Evolutionary conservation across 768 basidiomycete species (phyloP).

Genomic region (Pisolithus orientalis): DNA sequence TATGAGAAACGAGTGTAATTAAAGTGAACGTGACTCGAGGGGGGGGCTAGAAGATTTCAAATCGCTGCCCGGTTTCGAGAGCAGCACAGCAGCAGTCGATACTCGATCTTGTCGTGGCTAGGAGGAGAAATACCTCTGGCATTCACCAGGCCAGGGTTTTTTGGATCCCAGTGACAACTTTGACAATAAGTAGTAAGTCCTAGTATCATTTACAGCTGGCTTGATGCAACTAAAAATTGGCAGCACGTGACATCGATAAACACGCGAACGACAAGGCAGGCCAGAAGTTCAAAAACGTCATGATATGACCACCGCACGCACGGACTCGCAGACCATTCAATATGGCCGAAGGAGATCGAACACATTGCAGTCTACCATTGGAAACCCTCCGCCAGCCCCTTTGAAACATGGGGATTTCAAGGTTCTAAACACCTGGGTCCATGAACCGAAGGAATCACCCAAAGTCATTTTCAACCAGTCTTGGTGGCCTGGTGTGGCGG

Average conservation of each 20-base stretch:
- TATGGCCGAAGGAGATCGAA: conserved; percentile 65
- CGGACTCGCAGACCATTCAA: conserved; percentile 49
- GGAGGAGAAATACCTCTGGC: background rate
- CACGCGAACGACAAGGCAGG: too few species aligned
- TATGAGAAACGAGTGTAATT: conserved; percentile 16
- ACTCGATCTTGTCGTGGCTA: background rate
- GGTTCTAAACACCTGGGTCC: conserved; percentile 67
- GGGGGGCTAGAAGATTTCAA: background rate
- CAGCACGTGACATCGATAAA: too few species aligned
- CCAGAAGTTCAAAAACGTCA: background rate
- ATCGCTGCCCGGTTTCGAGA: background rate
- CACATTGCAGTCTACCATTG: conserved; percentile 62
- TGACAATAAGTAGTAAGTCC: too few species aligned
- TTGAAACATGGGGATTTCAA: conserved; percentile 59
- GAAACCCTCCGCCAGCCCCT: conserved; percentile 38
- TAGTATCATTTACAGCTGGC: too few species aligned
- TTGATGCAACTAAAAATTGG: too few species aligned
- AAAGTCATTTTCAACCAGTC: conserved; percentile 64
- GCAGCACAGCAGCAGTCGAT: conserved; percentile 4
- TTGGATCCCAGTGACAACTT: too few species aligned
- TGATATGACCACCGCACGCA: conserved; percentile 53
- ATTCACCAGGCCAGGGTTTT: too few species aligned
- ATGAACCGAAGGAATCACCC: conserved; percentile 56
- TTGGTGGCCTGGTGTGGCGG: conserved; percentile 72
- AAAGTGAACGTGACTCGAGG: conserved; percentile 7